Conservation (phyloP, 2,329 filamentous ascomycete species). For the Achaetomium macrosporum region DNA sequence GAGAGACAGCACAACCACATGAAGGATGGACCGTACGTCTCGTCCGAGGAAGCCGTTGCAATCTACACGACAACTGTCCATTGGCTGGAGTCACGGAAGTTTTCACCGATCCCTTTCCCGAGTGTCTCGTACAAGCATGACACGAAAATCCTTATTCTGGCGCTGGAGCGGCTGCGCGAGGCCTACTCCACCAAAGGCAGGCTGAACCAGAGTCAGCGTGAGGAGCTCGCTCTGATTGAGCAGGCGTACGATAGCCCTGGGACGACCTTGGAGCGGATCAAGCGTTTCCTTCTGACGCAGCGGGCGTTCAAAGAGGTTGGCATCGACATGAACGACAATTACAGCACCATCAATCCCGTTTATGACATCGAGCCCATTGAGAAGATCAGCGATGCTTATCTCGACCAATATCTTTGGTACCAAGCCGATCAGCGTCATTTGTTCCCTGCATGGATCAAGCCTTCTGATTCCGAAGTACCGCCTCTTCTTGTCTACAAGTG, state of each 20-base stretch:
- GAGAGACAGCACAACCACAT: constrained; percentile 99
- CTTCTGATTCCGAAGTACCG: constrained; percentile 94
- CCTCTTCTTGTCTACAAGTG: constrained; percentile 95
- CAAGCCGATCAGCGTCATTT: constrained; percentile 95
- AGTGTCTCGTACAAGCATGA: constrained; percentile 99
- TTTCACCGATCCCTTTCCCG: constrained; percentile 96
- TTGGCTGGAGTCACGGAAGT: constrained; percentile 97
- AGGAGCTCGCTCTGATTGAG: constrained; percentile 93
- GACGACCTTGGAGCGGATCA: constrained; percentile 92
- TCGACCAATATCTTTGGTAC: constrained; percentile 99
- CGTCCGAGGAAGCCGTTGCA: constrained; percentile 94
- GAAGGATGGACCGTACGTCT: constrained; percentile 98
- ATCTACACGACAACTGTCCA: constrained; percentile 99
- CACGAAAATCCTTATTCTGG: constrained; percentile 95
- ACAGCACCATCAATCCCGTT: constrained; percentile 97
- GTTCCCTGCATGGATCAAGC: constrained; percentile 98
- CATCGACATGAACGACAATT: constrained; percentile 99
- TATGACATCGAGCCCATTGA: constrained; percentile 99
- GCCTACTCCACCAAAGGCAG: constrained; percentile 97
- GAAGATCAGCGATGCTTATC: constrained; percentile 97
- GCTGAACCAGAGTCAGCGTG: constrained; percentile 93
- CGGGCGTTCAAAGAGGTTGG: constrained; percentile 98
- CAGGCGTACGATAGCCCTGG: constrained; percentile 98
- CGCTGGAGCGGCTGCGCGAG: constrained; percentile 85
- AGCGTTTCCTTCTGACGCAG: constrained; percentile 93